Evolutionary conservation across 1,284 basidiomycete genomes (phyloP).

Genomic region (Rhodotorula sp.): DNA sequence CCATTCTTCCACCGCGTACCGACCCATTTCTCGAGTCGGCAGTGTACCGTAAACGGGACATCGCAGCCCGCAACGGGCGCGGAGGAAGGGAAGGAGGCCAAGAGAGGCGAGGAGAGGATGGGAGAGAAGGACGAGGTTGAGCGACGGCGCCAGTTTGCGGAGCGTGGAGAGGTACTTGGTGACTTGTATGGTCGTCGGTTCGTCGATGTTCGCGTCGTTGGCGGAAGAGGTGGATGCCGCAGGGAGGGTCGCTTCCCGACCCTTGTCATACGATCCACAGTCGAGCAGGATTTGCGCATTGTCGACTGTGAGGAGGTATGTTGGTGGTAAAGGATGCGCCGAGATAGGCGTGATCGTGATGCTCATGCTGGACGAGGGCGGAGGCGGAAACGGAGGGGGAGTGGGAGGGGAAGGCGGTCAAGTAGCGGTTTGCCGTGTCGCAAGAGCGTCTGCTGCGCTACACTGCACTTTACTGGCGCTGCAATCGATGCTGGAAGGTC

Average conservation of each 20-base stretch:
- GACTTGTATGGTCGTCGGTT: background rate
- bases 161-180: constrained; percentile 27
- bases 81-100: constrained; percentile 59
- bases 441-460: too few relatives aligned
- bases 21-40: constrained; percentile 93
- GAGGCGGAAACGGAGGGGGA: background rate
- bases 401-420: too few relatives aligned
- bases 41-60: constrained; percentile 95
- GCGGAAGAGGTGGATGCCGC: background rate
- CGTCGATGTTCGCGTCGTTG: background rate
- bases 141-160: constrained; percentile 64
- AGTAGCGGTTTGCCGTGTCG: too few relatives aligned
- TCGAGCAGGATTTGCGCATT: constrained; percentile 91
- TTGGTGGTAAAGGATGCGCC: constrained; percentile 47
- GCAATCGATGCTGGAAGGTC: too few relatives aligned
- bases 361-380: constrained; percentile 24
- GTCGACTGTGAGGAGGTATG: constrained; percentile 89
- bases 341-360: constrained; percentile 43
- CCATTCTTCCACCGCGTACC: constrained; percentile 62
- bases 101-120: constrained; percentile 87
- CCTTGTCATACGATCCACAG: constrained; percentile 61
- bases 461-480: too few relatives aligned
- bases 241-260: constrained; percentile 9
- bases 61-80: constrained; percentile 75
- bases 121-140: constrained; percentile 86